These are phyloP conservation scores for Linaria vulgaris DNA, from an alignment of 257 asterid genomes.

Conservation along the genomic window DNA sequence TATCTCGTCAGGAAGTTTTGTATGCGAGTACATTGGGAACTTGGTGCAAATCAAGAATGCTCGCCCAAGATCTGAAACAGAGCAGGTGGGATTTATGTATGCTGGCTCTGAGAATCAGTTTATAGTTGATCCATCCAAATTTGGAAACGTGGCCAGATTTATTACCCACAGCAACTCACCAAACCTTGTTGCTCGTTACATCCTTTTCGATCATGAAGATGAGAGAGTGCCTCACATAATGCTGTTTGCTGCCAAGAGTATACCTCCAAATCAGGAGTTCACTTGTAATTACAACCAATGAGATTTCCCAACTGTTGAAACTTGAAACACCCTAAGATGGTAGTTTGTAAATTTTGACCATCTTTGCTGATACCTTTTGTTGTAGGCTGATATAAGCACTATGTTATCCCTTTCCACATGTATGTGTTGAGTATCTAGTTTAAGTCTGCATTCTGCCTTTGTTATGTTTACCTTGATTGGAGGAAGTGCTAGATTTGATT, in stretches of 20 bases:
- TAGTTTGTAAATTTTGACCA: too few species aligned
- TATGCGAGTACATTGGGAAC: slow-evolving; percentile 57
- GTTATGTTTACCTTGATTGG: too few species aligned
- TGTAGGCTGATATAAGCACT: too few species aligned
- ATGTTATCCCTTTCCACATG: too few species aligned
- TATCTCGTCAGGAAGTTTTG: slow-evolving; percentile 42
- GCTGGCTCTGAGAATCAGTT: too few species aligned
- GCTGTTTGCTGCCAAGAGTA: slow-evolving; percentile 49
- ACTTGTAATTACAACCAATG: slow-evolving; percentile 33
- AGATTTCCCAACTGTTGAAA: too few species aligned
- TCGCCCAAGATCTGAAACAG: slow-evolving; percentile 18
- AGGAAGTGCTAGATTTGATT: too few species aligned
- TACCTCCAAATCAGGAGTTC: slow-evolving; percentile 48
- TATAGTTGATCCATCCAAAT: slow-evolving; percentile 38
- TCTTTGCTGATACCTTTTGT: too few species aligned
- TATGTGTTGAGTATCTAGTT: too few species aligned
- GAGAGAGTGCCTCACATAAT: slow-evolving; percentile 44
- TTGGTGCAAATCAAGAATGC: slow-evolving; percentile 33
- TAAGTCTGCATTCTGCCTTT: too few species aligned
- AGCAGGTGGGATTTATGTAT: slow-evolving; percentile 15
- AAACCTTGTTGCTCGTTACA: slow-evolving; percentile 39
- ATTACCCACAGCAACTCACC: slow-evolving; percentile 45
- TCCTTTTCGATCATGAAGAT: slow-evolving; percentile 44
- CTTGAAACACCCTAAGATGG: too few species aligned
- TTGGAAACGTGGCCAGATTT: slow-evolving; percentile 60